Percentiles rank a stretch among this genome's conserved stretches.
These are phyloP conservation scores for Annulohypoxylon nitens DNA, from an alignment of 495 filamentous ascomycete genomes.

Conservation along the genomic window DNA sequence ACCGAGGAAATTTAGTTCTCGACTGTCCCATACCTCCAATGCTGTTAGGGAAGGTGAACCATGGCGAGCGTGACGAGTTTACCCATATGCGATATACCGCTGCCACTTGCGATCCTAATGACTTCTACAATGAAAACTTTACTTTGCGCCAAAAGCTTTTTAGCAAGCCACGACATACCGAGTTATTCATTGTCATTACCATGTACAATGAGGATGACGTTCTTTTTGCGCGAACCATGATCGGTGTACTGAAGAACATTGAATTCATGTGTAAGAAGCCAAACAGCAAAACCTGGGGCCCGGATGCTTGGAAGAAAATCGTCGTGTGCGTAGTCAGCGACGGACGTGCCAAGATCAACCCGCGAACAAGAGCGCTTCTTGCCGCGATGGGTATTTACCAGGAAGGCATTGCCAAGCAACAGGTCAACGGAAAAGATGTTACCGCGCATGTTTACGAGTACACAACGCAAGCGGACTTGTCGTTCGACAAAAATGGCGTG, in stretches of 20 bases:
- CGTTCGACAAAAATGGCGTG: constrained; percentile 83
- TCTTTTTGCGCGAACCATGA: constrained; percentile 95
- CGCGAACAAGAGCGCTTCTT: constrained; percentile 87
- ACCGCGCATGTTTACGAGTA: constrained; percentile 99
- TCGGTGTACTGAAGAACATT: constrained; percentile 97
- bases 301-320: constrained; percentile 99
- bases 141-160: constrained; percentile 95
- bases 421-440: constrained; percentile 96
- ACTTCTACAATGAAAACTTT: constrained; percentile 90
- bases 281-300: constrained; percentile 96
- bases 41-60: constrained; percentile 85
- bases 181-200: constrained; percentile 97
- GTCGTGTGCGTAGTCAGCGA: constrained; percentile 99
- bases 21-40: constrained; percentile 96
- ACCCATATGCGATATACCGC: constrained; percentile 99
- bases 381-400: constrained; percentile 97
- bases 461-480: constrained; percentile 90
- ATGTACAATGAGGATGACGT: constrained; percentile 99
- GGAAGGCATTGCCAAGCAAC: constrained; percentile 98
- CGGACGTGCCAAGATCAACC: constrained; percentile 98
- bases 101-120: constrained; percentile 91
- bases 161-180: constrained; percentile 91
- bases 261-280: constrained; percentile 94
- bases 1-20: constrained; percentile 95
- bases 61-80: constrained; percentile 95